A percentile compares a stretch with the other conserved stretches of the same genome.
Evolutionary conservation across 192 early-diverging fungal species (phyloP).

Genomic region (Coemansia sp.): DNA sequence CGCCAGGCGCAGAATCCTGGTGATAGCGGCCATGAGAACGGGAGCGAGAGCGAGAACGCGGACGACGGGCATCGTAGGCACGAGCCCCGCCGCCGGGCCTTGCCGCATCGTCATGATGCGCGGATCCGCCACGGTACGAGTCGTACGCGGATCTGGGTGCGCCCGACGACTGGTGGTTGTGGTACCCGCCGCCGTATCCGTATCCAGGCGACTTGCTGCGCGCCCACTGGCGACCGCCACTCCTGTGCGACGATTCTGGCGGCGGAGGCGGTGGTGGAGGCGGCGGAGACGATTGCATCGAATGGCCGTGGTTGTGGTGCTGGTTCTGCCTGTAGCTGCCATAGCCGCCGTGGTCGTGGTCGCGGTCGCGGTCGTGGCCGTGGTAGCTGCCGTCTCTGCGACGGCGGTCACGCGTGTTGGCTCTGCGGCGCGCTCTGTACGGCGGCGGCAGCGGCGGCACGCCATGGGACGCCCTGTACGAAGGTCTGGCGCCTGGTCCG

Average conservation of each 20-base stretch:
- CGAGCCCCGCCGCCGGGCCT: not conserved
- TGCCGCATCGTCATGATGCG: not conserved
- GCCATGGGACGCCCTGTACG: conserved; percentile 7
- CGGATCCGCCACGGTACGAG: conserved; percentile 10
- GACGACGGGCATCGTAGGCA: not conserved
- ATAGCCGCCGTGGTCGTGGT: conserved; percentile 19
- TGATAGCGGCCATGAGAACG: too few relatives aligned
- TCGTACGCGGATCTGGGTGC: conserved; percentile 5
- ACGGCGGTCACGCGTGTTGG: conserved; percentile 43
- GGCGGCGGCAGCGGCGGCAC: not conserved
- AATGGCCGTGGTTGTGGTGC: conserved; percentile 19
- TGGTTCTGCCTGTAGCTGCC: conserved; percentile 38
- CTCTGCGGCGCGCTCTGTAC: conserved; percentile 30
- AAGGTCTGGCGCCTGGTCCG: not conserved
- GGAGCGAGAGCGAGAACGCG: too few relatives aligned
- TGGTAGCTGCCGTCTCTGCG: conserved; percentile 28
- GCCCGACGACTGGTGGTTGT: not conserved
- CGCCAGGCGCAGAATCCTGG: too few relatives aligned
- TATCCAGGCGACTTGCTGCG: conserved; percentile 48
- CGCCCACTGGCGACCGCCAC: conserved; percentile 12
- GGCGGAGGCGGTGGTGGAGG: not conserved
- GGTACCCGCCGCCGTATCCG: not conserved
- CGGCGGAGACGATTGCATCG: too few relatives aligned
- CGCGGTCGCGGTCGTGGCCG: not conserved
- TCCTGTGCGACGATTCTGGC: not conserved